Evolutionary conservation across 371 early-diverging fungal species (phyloP), one percentile per base, ranked within the genome.

Genomic region (Actinomortierella ambigua): DNA sequence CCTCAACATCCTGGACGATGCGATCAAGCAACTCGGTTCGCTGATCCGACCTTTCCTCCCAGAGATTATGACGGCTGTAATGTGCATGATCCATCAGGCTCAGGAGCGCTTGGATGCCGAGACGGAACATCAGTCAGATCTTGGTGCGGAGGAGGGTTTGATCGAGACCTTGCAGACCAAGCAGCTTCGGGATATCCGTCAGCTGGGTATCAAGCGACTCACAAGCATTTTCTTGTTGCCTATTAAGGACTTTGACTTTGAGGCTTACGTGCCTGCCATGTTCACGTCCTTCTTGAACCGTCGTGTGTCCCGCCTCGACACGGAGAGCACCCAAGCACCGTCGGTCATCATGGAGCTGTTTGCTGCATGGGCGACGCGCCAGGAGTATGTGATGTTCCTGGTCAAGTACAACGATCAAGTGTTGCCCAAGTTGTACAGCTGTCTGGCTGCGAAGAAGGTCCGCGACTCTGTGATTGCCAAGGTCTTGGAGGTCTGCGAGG

Each of bases 261-360:
- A 65, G 6, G 86, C 91, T 1, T 96, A 90, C 65, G 69, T 95
- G 9, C 81, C 84, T 5, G 81, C 84, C 47, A 87, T 98, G 70
- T 96, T 88, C 65, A 63, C 77, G 14, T 70, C 84, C 0, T 87
- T 89, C 49, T 81, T 98, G 29, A 71, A 82, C 17, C 81, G 89
- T 17, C 88, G 94, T 23, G 60, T 98, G n/a, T 75, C 81, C 20
- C 83, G 77, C 7, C 75, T 98, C 26, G 84, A 84, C 18, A 67
- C 73, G 8, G 98, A 98, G 63, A 92, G 91, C 65, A 89, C 95
- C 1, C 96, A 97, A 68, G 85, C 89, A 43, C 82, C 94, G 1
- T 90, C 93, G 1, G 83, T 92, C 0, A 71, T 96, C 8, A 70
- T 95, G 76, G 85, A 87, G 47, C 75, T 98, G 44, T 85, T 98